Evolutionary conservation across 495 filamentous ascomycete species (phyloP).

Genomic region (Cairneyella variabilis): DNA sequence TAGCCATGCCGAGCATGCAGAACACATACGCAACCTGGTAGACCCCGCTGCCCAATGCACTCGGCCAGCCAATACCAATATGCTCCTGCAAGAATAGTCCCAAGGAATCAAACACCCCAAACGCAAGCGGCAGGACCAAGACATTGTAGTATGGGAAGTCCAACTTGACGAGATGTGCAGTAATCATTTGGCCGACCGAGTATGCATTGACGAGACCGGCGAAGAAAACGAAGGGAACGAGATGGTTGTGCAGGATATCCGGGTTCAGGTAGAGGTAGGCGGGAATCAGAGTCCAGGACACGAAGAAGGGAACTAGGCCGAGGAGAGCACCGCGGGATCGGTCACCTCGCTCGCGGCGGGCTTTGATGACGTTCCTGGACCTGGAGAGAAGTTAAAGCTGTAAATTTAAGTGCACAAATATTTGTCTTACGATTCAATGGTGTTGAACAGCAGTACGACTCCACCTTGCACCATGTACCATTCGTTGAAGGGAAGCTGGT

Average conservation of each 20-base stretch:
- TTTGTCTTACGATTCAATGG: slow-evolving; percentile 32
- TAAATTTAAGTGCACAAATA: too few relatives aligned
- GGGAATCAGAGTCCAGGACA: slow-evolving; percentile 69
- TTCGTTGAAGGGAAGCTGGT: slow-evolving; percentile 77
- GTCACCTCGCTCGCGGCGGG: slow-evolving; percentile 69
- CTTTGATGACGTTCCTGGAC: slow-evolving; percentile 76
- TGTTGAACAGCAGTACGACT: slow-evolving; percentile 80
- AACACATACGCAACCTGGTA: slow-evolving; percentile 88
- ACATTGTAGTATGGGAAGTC: slow-evolving; percentile 88
- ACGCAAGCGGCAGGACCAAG: slow-evolving; percentile 60
- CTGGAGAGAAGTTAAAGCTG: slow-evolving; percentile 36
- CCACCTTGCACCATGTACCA: slow-evolving; percentile 94
- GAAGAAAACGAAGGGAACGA: slow-evolving; percentile 84
- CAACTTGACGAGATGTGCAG: slow-evolving; percentile 80
- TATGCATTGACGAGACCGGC: slow-evolving; percentile 89
- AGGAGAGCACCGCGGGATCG: slow-evolving; percentile 66
- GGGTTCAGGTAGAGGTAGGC: slow-evolving; percentile 82
- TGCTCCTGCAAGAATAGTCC: slow-evolving; percentile 58
- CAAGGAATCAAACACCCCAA: slow-evolving; percentile 71
- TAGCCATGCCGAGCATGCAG: slow-evolving; percentile 68
- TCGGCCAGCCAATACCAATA: slow-evolving; percentile 74
- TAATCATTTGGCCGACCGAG: slow-evolving; percentile 91
- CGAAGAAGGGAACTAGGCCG: slow-evolving; percentile 75
- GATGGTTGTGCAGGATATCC: slow-evolving; percentile 70
- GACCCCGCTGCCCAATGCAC: slow-evolving; percentile 63